Evolutionary conservation across 2,329 filamentous ascomycete genomes (phyloP).

Genomic region (Apiospora koreana): DNA sequence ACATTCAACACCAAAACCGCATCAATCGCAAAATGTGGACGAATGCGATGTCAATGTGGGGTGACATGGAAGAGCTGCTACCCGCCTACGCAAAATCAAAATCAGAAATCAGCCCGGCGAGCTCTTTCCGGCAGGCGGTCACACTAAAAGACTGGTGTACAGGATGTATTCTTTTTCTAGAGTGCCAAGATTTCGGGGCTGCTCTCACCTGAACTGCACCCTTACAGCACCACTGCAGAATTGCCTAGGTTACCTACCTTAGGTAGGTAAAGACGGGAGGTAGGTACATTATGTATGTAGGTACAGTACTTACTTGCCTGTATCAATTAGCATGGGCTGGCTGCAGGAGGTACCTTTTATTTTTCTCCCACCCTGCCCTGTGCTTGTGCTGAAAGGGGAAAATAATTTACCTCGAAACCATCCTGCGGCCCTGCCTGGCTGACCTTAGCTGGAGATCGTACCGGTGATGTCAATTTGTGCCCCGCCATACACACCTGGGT

Average conservation of each 20-base stretch:
- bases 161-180: neutral
- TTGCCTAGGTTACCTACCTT: too few relatives aligned
- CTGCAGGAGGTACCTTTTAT: neutral
- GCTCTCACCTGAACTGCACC: neutral
- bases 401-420: slow-evolving; percentile 6
- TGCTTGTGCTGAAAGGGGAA: neutral
- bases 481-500: neutral
- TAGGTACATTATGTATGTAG: too few relatives aligned
- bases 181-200: neutral
- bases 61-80: slow-evolving; percentile 1
- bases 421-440: neutral
- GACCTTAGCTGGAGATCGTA: neutral
- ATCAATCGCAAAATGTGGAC: slow-evolving; percentile 8
- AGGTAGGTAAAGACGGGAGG: too few relatives aligned
- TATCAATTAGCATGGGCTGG: neutral
- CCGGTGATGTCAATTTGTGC: slow-evolving; percentile 9
- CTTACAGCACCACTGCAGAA: too few relatives aligned
- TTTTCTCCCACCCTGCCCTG: neutral
- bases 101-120: slow-evolving; percentile 10
- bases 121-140: slow-evolving; percentile 11
- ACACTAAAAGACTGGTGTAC: neutral
- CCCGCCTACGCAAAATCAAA: neutral
- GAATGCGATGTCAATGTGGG: slow-evolving; percentile 11
- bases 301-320: too few relatives aligned
- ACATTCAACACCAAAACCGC: slow-evolving; percentile 9